Base-by-base conservation (phyloP, 2,329 filamentous ascomycete genomes). In the Ceratocystis cubensis region DNA sequence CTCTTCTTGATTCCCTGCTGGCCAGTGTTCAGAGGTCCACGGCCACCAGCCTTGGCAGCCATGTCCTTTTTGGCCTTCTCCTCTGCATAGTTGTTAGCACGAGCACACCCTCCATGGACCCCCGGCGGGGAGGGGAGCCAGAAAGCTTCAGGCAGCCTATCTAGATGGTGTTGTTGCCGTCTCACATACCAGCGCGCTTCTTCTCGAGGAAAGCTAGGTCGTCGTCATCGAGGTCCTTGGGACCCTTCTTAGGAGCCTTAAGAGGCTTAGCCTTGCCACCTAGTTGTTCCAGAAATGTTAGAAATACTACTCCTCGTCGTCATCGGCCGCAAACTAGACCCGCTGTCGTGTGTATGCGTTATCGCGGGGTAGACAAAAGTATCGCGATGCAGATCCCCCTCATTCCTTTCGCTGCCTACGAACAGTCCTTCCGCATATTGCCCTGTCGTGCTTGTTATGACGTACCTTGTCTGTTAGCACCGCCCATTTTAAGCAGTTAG, bases 1-100 rank as follows among this genome's bases (percentile, higher is more conserved):
- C 89, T 94, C 85, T 96, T 96, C 87, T 96, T 96, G 81, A 97
- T 96, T 69, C 91, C 91, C 78, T 95, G 90, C 62, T 82, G 77
- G 44, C 91, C 91, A 41, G 85, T 88, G 79, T 91, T 92, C 75
- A 96, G 75, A 46, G 93, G 92, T 2, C 93, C 93, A 80, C 95
- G 96, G 76, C 89, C 89, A 73, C 88, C 87, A 59, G 89, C 87
- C 79, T 90, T 89, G 69, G 86, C 82, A n/a, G 87, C 85, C 78
- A 95, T 75, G 8, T 91, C 90, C 79, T 95, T 93, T 77, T 86
- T 88, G 59, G 88, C 89, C 81, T 92, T 91, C 74, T 90, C 88
- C 72, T 92, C 90, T 88, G 72, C 71, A 1, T 37, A 2, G 13
- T 25, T 53, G 37, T 61, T 53, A 66, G 50, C 50, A 25, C 57